These are phyloP conservation scores for Ceratobasidium sp. DNA, from an alignment of 1,284 basidiomycete species.

Conservation along the genomic window DNA sequence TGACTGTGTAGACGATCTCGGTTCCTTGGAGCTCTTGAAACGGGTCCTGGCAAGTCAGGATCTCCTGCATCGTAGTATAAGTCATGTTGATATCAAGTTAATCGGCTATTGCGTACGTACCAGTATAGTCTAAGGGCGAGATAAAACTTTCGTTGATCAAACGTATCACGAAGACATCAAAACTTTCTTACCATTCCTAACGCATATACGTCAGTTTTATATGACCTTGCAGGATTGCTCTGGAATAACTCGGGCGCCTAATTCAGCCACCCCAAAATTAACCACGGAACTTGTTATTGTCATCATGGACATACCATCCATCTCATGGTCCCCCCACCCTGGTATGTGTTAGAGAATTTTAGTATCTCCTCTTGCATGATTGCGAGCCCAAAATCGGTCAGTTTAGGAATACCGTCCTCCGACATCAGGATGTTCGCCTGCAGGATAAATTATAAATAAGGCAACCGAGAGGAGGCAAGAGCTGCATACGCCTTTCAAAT, in stretches of 20 bases:
- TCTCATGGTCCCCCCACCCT: slow-evolving; percentile 10
- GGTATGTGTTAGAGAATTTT: not conserved
- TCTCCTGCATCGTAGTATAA: not conserved
- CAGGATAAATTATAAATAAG: not conserved
- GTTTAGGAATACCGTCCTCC: not conserved
- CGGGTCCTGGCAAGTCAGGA: slow-evolving; percentile 2
- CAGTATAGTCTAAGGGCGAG: not conserved
- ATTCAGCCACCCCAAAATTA: no score
- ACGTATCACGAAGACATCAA: not conserved
- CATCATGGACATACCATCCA: slow-evolving; percentile 3
- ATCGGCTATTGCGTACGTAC: not conserved
- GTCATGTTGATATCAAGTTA: not conserved
- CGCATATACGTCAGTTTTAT: slow-evolving; percentile 18
- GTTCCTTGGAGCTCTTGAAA: not conserved
- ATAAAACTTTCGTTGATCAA: not conserved
- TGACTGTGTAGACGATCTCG: not conserved
- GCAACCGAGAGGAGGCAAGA: not conserved
- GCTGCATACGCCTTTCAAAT: slow-evolving; percentile 11
- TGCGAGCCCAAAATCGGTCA: slow-evolving; percentile 18
- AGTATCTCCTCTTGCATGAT: not conserved
- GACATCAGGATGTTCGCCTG: slow-evolving; percentile 15
- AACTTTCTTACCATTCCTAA: slow-evolving; percentile 16
- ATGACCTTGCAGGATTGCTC: slow-evolving; percentile 4
- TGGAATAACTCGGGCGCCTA: not conserved
- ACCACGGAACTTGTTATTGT: no score